Conservation (phyloP, 192 early-diverging fungal species). For the Dissophora ornata region DNA sequence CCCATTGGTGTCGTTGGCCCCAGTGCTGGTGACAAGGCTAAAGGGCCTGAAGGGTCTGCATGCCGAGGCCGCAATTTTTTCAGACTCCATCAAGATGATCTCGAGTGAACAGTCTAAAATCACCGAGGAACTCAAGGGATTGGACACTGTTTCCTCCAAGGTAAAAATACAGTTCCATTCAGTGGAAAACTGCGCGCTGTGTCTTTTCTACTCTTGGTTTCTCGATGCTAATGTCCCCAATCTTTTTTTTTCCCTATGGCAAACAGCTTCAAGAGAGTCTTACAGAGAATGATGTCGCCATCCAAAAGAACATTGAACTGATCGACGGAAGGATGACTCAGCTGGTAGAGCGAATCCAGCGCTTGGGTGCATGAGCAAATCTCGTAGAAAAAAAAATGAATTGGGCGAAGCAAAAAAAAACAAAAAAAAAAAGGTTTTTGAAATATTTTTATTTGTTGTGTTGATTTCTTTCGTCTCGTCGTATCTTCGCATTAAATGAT, state of each 20-base stretch:
- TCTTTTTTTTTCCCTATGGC: background rate
- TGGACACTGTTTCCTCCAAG: constrained; percentile 67
- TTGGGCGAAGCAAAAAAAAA: background rate
- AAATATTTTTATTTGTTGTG: background rate
- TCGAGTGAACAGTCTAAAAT: constrained; percentile 76
- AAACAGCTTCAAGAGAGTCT: constrained; percentile 64
- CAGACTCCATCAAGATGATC: constrained; percentile 78
- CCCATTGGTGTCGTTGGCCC: constrained; percentile 80
- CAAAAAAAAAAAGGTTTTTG: too few species aligned
- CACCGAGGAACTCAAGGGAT: constrained; percentile 69
- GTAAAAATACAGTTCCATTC: too few species aligned
- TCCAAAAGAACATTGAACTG: constrained; percentile 72
- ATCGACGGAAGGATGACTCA: constrained; percentile 74
- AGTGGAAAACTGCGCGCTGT: too few species aligned
- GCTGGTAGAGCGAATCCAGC: constrained; percentile 68
- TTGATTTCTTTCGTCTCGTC: too few species aligned
- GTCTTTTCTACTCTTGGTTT: too few species aligned
- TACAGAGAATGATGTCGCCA: constrained; percentile 66
- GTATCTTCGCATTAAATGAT: too few species aligned
- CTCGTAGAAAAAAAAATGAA: background rate
- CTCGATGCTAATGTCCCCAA: background rate
- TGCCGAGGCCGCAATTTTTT: constrained; percentile 82
- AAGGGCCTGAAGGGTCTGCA: constrained; percentile 84
- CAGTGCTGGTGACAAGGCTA: constrained; percentile 81
- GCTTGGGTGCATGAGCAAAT: constrained; percentile 34